Base-by-base conservation (phyloP, 2,329 filamentous ascomycete species). In the Keithomyces neogunnii region DNA sequence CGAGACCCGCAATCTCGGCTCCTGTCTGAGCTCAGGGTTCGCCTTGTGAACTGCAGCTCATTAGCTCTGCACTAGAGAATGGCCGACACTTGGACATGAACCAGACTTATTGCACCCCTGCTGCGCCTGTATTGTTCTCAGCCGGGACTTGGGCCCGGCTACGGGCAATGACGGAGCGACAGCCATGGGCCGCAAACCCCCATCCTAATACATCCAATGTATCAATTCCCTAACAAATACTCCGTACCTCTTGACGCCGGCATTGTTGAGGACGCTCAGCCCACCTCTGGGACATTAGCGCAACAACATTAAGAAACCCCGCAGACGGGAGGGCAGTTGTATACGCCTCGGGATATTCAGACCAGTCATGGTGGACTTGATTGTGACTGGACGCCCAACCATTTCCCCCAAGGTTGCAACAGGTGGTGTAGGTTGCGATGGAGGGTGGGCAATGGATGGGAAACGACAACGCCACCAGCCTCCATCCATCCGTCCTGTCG, bases 391-490 rank as follows among this genome's bases (percentile, higher is more conserved):
- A 11, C 40, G 26, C 28, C 40, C 26, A 44, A 44, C 39, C 6
- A 42, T 26, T 26, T 42, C 26, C 19, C 6, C 6, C 39, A 26
- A 42, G 26, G 39, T 26, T 42, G 6, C n/a, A 42, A 44, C 26
- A 7, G 40, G 5, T 44, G 40, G 40, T 44, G 26, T 26, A 44
- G 40, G 40, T 44, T 13, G 40, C 46, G 28, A n/a, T 39, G 42
- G 42, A 50, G 48, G 48, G 48, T 44, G 48, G 48, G 40, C 48
- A 49, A 49, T 44, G 39, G 39, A 36, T 38, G 43, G 43, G 26
- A 50, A 28, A 39, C 48, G 40, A 50, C 42, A 13, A 38, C 42
- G 48, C 48, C 42, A 50, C 40, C 29, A 44, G 40, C 40, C 48
- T 50, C 39, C 30, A 19, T 31, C 48, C 31, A 26, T 33, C 38